Base-by-base conservation (phyloP, 257 asterid species). In the Galeopsis tetrahit region DNA sequence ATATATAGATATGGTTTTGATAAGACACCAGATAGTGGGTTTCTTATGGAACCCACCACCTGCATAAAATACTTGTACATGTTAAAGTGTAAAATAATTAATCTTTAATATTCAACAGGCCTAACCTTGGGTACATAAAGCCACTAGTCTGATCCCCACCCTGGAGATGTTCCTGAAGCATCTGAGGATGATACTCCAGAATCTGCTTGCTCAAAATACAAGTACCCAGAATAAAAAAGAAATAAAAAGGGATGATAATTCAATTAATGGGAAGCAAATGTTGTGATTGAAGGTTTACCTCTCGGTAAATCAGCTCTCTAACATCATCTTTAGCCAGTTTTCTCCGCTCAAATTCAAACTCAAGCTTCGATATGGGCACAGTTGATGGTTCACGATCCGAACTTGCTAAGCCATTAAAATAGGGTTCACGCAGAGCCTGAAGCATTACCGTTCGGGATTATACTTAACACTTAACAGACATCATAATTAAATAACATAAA, bases 91-190 rank as follows among this genome's bases (percentile, higher is more conserved):
- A 14, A 13, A 28, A 9, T 38, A 71, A 70, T 10, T 10, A 38
- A 39, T 51, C 70, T 31, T 49, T 9, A 17, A 71, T 6, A 62
- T 38, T 63, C 11, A 48, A 67, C 35, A 58, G 69, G 72, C 61
- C 77, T 80, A 72, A 91, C 97, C 99, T 94, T 74, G 99, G 99
- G 85, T 91, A 94, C 99, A 94, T 85, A 82, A 94, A 94, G 80
- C 95, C 91, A 68, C 95, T 94, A 70, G 95, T 84, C 80, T 89
- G 96, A n/a, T 94, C 97, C 76, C 99, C 99, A 58, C 97, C 97
- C 4, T 83, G 84, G 58, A 83, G 88, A 88, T 91, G 88, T 82
- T 94, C 97, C 75, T 94, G 78, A 73, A 94, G 97, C 99, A 94
- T 89, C 84, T 94, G 90, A 55, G 98, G 98, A 74, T 94, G 96